Conservation (phyloP, 371 early-diverging fungal species). For the Mucor saturninus region DNA sequence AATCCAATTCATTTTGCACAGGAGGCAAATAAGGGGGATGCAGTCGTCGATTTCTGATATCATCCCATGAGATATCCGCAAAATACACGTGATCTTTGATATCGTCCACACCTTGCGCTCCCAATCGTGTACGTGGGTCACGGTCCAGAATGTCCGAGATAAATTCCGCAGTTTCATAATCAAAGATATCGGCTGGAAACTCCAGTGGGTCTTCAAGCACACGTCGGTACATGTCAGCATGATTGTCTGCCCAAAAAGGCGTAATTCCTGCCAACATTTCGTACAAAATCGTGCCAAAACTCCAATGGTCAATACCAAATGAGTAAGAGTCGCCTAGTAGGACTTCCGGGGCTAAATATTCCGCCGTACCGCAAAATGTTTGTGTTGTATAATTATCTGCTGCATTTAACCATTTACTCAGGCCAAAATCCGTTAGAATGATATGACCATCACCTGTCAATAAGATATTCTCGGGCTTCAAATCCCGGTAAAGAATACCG, state of each 20-base stretch:
- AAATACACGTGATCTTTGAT: conserved; percentile 79
- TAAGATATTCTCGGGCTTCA: conserved; percentile 92
- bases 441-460: conserved; percentile 81
- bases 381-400: conserved; percentile 62
- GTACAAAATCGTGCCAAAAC: conserved; percentile 92
- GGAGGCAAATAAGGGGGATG: conserved; percentile 62
- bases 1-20: conserved; percentile 58
- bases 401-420: conserved; percentile 69
- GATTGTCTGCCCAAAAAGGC: conserved; percentile 82
- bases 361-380: conserved; percentile 96
- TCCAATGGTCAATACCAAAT: conserved; percentile 95
- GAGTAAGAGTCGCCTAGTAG: conserved; percentile 81
- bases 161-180: conserved; percentile 61
- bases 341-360: conserved; percentile 92
- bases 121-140: conserved; percentile 67
- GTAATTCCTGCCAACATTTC: conserved; percentile 81
- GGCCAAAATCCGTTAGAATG: conserved; percentile 91
- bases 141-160: conserved; percentile 70
- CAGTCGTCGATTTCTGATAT: conserved; percentile 58
- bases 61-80: conserved; percentile 70
- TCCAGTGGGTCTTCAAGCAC: conserved; percentile 78
- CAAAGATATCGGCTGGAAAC: conserved; percentile 69
- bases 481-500: conserved; percentile 89
- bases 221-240: conserved; percentile 80
- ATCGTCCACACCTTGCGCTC: conserved; percentile 60